These are phyloP conservation scores for Fragaria ananassa DNA, from an alignment of 306 rosid species.

Conservation along the genomic window DNA sequence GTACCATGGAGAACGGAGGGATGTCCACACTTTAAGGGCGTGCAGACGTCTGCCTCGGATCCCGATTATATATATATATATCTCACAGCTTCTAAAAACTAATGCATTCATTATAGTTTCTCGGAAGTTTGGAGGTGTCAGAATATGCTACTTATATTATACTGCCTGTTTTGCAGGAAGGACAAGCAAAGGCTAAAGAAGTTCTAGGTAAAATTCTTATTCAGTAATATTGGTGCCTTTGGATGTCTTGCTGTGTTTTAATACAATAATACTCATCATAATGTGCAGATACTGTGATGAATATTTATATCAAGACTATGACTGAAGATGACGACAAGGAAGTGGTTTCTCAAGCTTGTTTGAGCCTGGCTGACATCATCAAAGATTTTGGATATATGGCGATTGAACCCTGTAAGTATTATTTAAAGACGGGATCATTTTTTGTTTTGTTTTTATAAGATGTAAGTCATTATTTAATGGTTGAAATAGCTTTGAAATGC, in stretches of 20 bases:
- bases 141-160: constrained; percentile 4
- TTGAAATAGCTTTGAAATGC: constrained; percentile 25
- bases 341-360: constrained; percentile 94
- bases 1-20: too few species aligned
- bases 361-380: constrained; percentile 73
- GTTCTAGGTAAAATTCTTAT: constrained; percentile 59
- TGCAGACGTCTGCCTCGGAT: too few species aligned
- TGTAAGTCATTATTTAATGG: background rate
- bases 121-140: background rate
- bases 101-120: background rate
- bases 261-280: constrained; percentile 11
- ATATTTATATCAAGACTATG: constrained; percentile 78
- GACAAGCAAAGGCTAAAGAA: constrained; percentile 65
- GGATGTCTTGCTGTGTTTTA: constrained; percentile 4
- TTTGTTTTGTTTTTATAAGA: background rate
- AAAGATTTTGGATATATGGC: constrained; percentile 76
- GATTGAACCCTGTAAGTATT: constrained; percentile 80
- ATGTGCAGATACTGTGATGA: constrained; percentile 73
- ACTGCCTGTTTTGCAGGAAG: constrained; percentile 61
- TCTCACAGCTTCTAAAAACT: background rate
- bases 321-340: constrained; percentile 94
- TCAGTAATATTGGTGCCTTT: constrained; percentile 11
- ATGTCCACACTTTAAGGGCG: too few species aligned
- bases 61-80: too few species aligned
- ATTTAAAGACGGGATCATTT: constrained; percentile 17